These are phyloP conservation scores for Entomortierella chlamydospora DNA, from an alignment of 192 early-diverging fungal genomes.

Conservation along the genomic window DNA sequence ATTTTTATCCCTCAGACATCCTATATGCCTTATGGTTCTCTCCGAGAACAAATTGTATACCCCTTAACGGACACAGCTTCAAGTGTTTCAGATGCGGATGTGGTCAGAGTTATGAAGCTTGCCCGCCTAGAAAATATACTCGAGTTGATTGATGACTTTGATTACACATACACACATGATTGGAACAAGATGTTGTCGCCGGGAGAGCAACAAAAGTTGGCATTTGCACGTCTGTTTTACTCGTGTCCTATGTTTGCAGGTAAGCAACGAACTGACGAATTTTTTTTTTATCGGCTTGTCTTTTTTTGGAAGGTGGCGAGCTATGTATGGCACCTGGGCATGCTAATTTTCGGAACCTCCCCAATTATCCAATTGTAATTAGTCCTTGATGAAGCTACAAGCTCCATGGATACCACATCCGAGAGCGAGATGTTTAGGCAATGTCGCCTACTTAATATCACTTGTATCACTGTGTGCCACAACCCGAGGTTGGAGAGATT, in stretches of 20 bases:
- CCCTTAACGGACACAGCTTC: slow-evolving; percentile 14
- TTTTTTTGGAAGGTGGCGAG: no score
- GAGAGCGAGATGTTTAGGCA: slow-evolving; percentile 68
- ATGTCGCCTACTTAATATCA: slow-evolving; percentile 75
- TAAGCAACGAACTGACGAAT: slow-evolving; percentile 32
- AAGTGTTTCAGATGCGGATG: slow-evolving; percentile 59
- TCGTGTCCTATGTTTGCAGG: slow-evolving; percentile 80
- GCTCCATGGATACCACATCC: slow-evolving; percentile 68
- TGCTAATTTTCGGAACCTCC: no score
- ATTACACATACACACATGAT: slow-evolving; percentile 57
- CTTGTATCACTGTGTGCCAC: slow-evolving; percentile 93
- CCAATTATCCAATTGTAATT: background rate
- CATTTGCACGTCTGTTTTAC: slow-evolving; percentile 76
- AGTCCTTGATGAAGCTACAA: slow-evolving; percentile 78
- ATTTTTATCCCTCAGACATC: slow-evolving; percentile 37
- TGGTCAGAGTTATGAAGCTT: slow-evolving; percentile 45
- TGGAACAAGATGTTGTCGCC: slow-evolving; percentile 81
- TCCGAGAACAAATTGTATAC: slow-evolving; percentile 34
- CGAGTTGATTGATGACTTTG: slow-evolving; percentile 53
- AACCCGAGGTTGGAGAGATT: slow-evolving; percentile 54
- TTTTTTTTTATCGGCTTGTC: background rate
- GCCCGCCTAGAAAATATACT: slow-evolving; percentile 57
- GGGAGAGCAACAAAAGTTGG: slow-evolving; percentile 80
- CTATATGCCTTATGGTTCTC: slow-evolving; percentile 28
- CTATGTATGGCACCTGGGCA: no score